Evolutionary conservation across 2,329 filamentous ascomycete genomes (phyloP).

Genomic region (Cladosporium sp.): DNA sequence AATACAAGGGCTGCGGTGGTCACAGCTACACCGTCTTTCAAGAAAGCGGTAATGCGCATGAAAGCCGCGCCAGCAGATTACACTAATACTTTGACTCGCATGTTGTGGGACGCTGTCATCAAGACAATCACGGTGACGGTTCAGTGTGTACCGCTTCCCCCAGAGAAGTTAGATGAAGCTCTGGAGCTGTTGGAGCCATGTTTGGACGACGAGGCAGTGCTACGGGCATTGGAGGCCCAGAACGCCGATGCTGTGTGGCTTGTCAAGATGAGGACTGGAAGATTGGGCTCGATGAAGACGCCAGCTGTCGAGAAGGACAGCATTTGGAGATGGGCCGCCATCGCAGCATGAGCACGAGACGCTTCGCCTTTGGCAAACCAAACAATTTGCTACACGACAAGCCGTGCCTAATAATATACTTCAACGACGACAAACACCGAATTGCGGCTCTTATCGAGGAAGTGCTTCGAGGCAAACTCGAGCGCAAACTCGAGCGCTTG

Average conservation of each 20-base stretch:
- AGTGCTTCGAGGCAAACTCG: constrained; percentile 7
- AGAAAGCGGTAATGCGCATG: constrained; percentile 19
- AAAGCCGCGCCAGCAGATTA: constrained; percentile 18
- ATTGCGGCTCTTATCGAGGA: background rate
- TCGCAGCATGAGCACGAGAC: constrained; percentile 9
- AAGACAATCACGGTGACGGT: constrained; percentile 53
- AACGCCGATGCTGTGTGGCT: constrained; percentile 80
- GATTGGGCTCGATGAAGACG: background rate
- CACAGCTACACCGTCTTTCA: constrained; percentile 2
- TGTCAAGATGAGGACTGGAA: constrained; percentile 37
- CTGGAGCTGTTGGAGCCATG: constrained; percentile 54
- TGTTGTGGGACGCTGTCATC: constrained; percentile 30
- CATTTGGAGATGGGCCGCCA: constrained; percentile 12
- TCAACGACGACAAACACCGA: no score
- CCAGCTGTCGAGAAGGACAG: background rate
- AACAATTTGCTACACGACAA: constrained; percentile 1
- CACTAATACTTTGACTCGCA: constrained; percentile 1
- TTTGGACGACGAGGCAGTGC: constrained; percentile 41
- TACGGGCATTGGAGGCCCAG: constrained; percentile 55
- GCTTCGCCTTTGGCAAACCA: no score
- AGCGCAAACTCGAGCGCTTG: background rate
- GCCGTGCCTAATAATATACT: background rate
- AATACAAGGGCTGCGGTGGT: constrained; percentile 2
- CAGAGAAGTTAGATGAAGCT: constrained; percentile 68
- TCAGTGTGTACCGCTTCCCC: constrained; percentile 59